A percentile compares a stretch with the other conserved stretches of the same genome.
Conservation (phyloP, 495 filamentous ascomycete genomes). For the Apodospora peruviana region DNA sequence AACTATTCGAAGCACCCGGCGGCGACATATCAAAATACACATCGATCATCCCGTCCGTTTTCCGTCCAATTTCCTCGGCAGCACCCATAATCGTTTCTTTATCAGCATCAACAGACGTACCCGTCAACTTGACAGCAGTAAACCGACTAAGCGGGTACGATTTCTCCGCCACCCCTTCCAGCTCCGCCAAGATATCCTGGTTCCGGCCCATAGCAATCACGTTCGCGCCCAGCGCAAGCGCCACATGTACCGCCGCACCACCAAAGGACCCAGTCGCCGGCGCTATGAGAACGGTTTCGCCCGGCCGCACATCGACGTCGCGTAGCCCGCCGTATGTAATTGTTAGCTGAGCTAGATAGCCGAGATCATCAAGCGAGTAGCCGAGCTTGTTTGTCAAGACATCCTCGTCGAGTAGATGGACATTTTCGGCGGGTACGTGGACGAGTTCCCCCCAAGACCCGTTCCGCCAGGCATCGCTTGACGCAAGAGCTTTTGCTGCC, state of each 20-base stretch:
- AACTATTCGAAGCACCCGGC: slow-evolving; percentile 19
- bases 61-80: slow-evolving; percentile 7
- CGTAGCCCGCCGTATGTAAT: slow-evolving; percentile 44
- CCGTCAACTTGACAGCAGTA: slow-evolving; percentile 37
- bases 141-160: slow-evolving; percentile 11
- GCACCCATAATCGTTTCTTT: slow-evolving; percentile 11
- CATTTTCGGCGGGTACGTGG: slow-evolving; percentile 33
- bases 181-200: slow-evolving; percentile 17
- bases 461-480: slow-evolving; percentile 32
- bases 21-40: slow-evolving; percentile 44
- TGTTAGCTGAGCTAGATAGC: neutral
- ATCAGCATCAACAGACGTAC: slow-evolving; percentile 17
- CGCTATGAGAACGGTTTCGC: slow-evolving; percentile 43
- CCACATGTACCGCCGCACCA: slow-evolving; percentile 37
- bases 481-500: slow-evolving; percentile 16
- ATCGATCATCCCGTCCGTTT: slow-evolving; percentile 25
- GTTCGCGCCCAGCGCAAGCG: slow-evolving; percentile 44
- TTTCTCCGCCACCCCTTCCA: slow-evolving; percentile 7
- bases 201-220: slow-evolving; percentile 48
- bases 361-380: slow-evolving; percentile 24
- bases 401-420: slow-evolving; percentile 27
- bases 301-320: slow-evolving; percentile 39
- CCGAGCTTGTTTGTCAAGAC: slow-evolving; percentile 16
- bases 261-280: slow-evolving; percentile 47
- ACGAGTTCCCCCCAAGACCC: slow-evolving; percentile 35